Evolutionary conservation across 2,329 filamentous ascomycete genomes (phyloP).

Genomic region (Mollisiaceae sp.): DNA sequence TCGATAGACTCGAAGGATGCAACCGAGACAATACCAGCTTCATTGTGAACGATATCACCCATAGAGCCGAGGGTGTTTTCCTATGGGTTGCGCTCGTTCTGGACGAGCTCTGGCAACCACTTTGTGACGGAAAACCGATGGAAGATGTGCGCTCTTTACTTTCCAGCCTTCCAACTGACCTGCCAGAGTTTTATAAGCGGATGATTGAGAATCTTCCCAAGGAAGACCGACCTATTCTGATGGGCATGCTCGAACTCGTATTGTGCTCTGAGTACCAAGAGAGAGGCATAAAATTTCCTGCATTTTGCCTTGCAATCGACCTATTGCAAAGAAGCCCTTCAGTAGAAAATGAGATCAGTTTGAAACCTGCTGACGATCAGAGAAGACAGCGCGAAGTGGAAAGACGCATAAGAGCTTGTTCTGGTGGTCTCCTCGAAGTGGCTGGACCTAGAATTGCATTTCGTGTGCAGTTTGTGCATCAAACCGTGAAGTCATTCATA

Average conservation of each 20-base stretch:
- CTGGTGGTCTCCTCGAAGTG: constrained; percentile 11
- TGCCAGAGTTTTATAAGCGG: constrained; percentile 14
- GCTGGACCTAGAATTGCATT: background rate
- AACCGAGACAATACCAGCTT: constrained; percentile 13
- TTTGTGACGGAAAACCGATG: constrained; percentile 12
- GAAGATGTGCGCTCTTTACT: constrained; percentile 11
- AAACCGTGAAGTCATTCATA: constrained; percentile 14
- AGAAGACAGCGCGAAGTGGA: constrained; percentile 11
- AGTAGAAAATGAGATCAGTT: constrained; percentile 4
- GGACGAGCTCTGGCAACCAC: constrained; percentile 11
- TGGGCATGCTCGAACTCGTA: constrained; percentile 13
- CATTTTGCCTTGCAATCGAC: constrained; percentile 8
- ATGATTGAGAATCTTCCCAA: constrained; percentile 12
- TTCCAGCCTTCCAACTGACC: constrained; percentile 9
- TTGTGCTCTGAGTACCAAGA: background rate
- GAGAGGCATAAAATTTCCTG: background rate
- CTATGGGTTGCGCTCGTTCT: constrained; percentile 13
- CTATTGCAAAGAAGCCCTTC: constrained; percentile 11
- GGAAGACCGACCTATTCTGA: constrained; percentile 13
- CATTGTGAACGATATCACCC: constrained; percentile 7
- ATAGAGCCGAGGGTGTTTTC: constrained; percentile 12
- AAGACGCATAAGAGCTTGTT: constrained; percentile 12
- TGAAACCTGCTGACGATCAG: constrained; percentile 4
- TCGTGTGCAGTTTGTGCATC: constrained; percentile 15
- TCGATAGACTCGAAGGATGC: constrained; percentile 14